Conservation (phyloP, 1,284 basidiomycete species). For the Somion occarium region DNA sequence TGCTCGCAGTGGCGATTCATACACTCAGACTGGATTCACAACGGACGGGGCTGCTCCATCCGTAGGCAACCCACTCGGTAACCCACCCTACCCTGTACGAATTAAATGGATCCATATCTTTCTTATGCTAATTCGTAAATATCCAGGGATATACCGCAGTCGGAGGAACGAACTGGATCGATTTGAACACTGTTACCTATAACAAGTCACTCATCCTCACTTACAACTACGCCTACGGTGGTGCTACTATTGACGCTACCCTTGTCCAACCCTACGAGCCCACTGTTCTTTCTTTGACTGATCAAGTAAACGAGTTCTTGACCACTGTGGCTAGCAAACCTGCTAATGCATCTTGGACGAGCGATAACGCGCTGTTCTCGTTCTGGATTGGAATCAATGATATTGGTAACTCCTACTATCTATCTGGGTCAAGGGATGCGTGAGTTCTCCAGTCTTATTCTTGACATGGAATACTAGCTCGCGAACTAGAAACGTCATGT, state of each 20-base stretch:
- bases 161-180: slow-evolving; percentile 57
- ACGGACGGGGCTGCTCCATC: slow-evolving; percentile 36
- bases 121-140: slow-evolving; percentile 3
- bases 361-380: slow-evolving; percentile 47
- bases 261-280: slow-evolving; percentile 46
- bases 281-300: slow-evolving; percentile 45
- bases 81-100: slow-evolving; percentile 46
- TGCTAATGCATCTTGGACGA: slow-evolving; percentile 46
- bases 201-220: slow-evolving; percentile 50
- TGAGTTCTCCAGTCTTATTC: slow-evolving; percentile 25
- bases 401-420: slow-evolving; percentile 48
- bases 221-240: slow-evolving; percentile 60
- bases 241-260: slow-evolving; percentile 51
- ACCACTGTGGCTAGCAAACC: slow-evolving; percentile 38
- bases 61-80: slow-evolving; percentile 49
- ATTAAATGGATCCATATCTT: not conserved
- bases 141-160: slow-evolving; percentile 45
- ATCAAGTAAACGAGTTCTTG: slow-evolving; percentile 54
- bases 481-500: not conserved
- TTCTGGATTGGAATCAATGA: slow-evolving; percentile 63
- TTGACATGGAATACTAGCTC: not conserved
- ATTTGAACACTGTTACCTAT: slow-evolving; percentile 41
- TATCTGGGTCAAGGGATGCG: slow-evolving; percentile 42
- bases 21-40: slow-evolving; percentile 50
- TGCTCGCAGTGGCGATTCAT: slow-evolving; percentile 49